Evolutionary conservation across 2,329 filamentous ascomycete species (phyloP), one percentile per base, ranked within the genome.

Genomic region (Phialophora verrucosa): DNA sequence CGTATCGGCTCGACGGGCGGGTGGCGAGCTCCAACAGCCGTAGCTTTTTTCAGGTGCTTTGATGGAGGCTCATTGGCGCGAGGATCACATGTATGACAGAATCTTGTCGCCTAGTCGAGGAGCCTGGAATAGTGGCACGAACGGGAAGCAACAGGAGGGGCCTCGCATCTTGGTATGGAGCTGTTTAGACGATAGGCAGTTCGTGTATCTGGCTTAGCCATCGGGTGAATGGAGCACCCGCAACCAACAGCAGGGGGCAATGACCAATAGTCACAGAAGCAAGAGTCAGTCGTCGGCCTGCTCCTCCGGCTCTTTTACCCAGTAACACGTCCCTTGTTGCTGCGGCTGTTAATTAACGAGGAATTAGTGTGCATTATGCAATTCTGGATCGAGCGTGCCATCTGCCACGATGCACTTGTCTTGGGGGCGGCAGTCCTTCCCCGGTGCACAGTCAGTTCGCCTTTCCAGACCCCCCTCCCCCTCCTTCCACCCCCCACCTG

Each of bases 201-300:
- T 44, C 38, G 38, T 44, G 38, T 44, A 44, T 44, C 38, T 44
- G 38, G 38, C 38, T 44, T 44, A 35, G 32, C 32, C 32, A 35
- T 35, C 32, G 32, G 32, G 10, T 35, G 32, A 35, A 35, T 35
- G 38, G 38, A 44, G 7, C 31, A 31, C 2, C 17, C 38, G 38
- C 14, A 20, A n/a, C 2, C 38, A 44, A n/a, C 38, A 7, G 38
- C 38, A 44, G 38, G 38, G 38, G 38, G 38, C 38, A 44, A n/a
- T 7, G 38, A 17, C 38, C 17, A 44, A n/a, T n/a, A 44, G 7
- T 4, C 38, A n/a, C 38, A 14, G 14, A 2, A 14, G 35, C 12
- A 17, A 12, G 29, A 1, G 31, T 31, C 31, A 31, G 31, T 31
- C 8, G 31, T 2, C 7, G 8, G 31, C 7, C 7, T 10, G 31